Evolutionary conservation across 2,329 filamentous ascomycete species (phyloP).

Genomic region (Exophiala mesophila): DNA sequence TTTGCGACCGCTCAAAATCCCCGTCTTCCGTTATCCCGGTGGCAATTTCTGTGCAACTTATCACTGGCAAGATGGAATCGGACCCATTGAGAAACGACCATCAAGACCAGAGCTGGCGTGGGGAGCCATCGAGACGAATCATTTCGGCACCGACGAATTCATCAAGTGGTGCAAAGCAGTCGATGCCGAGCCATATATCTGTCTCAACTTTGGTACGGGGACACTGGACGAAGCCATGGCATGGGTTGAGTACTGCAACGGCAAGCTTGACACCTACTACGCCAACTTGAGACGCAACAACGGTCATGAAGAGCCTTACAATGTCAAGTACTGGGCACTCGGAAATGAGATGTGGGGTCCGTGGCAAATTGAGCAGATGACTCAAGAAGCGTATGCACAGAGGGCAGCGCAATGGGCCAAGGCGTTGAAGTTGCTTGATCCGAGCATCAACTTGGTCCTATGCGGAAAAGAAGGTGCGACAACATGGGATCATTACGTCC

Average conservation of each 20-base stretch:
- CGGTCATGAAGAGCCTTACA: slow-evolving; percentile 71
- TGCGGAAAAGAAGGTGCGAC: slow-evolving; percentile 67
- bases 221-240: slow-evolving; percentile 41
- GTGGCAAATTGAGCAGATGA: slow-evolving; percentile 56
- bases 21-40: slow-evolving; percentile 67
- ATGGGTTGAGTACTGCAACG: slow-evolving; percentile 86
- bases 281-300: slow-evolving; percentile 73
- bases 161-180: slow-evolving; percentile 72
- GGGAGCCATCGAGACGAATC: slow-evolving; percentile 65
- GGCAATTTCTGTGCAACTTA: slow-evolving; percentile 83
- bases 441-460: slow-evolving; percentile 63
- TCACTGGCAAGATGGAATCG: slow-evolving; percentile 78
- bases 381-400: slow-evolving; percentile 55
- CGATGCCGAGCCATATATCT: slow-evolving; percentile 72
- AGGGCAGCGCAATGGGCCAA: slow-evolving; percentile 38
- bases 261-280: slow-evolving; percentile 70
- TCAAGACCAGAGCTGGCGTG: slow-evolving; percentile 70
- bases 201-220: slow-evolving; percentile 76
- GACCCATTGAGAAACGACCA: slow-evolving; percentile 65
- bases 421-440: slow-evolving; percentile 50
- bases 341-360: slow-evolving; percentile 66
- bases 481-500: slow-evolving; percentile 68
- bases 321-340: slow-evolving; percentile 79
- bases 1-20: slow-evolving; percentile 67
- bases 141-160: slow-evolving; percentile 83